These are phyloP conservation scores for Pseudogymnoascus sp. DNA, from an alignment of 2,329 filamentous ascomycete species.

Conservation along the genomic window DNA sequence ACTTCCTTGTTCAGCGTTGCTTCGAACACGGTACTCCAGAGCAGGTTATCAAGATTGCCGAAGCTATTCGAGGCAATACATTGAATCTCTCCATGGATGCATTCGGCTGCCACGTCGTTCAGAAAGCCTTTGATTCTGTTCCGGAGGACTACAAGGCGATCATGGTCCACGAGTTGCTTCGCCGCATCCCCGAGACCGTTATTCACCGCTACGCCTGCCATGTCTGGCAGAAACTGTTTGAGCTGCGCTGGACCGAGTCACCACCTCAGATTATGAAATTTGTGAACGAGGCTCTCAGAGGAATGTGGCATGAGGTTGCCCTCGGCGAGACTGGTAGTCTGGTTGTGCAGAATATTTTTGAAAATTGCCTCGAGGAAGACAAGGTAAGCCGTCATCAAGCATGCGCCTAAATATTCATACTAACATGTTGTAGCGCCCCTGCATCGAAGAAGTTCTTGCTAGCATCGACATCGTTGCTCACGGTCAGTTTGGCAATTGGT, in stretches of 20 bases:
- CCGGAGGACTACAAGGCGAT: conserved; percentile 96
- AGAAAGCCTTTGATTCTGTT: conserved; percentile 97
- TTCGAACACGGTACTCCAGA: conserved; percentile 96
- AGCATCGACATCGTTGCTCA: conserved; percentile 96
- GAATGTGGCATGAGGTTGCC: conserved; percentile 99
- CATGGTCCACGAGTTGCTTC: conserved; percentile 97
- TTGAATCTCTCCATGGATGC: conserved; percentile 95
- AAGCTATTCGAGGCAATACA: conserved; percentile 89
- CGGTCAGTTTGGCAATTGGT: conserved; percentile 99
- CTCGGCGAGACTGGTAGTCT: conserved; percentile 94
- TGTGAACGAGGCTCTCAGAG: conserved; percentile 88
- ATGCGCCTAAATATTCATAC: neutral
- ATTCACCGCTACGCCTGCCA: conserved; percentile 98
- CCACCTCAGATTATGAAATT: conserved; percentile 98
- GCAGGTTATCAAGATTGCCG: conserved; percentile 89
- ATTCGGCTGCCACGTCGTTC: conserved; percentile 95
- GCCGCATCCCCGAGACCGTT: conserved; percentile 92
- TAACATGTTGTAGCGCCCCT: conserved; percentile 64
- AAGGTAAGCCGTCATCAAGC: conserved; percentile 56
- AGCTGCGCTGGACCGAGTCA: conserved; percentile 89
- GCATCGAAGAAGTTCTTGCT: conserved; percentile 89
- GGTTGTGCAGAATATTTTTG: conserved; percentile 98
- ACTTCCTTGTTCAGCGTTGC: conserved; percentile 96
- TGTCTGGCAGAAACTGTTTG: conserved; percentile 99
- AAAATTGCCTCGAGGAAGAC: conserved; percentile 97